These are phyloP conservation scores for Mallotus japonicus DNA, from an alignment of 441 rosid species.

Conservation along the genomic window DNA sequence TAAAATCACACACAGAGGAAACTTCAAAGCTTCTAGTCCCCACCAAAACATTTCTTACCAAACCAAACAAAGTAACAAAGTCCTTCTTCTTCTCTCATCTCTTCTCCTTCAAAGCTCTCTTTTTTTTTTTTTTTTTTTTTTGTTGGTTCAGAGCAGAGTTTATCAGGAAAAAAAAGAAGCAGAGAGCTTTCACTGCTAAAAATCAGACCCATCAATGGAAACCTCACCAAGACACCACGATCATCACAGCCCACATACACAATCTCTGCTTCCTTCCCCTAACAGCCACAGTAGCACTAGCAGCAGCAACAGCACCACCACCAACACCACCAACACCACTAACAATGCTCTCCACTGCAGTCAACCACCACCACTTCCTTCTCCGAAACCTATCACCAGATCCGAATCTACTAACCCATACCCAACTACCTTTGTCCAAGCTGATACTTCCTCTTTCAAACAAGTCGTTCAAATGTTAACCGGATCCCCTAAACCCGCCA, in stretches of 20 bases:
- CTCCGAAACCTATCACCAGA: slow-evolving; percentile 57
- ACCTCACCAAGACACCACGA: slow-evolving; percentile 41
- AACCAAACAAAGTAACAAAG: slow-evolving; percentile 39
- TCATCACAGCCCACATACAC: slow-evolving; percentile 23
- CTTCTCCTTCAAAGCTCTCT: neutral
- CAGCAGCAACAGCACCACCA: slow-evolving; percentile 33
- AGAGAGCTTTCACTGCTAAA: neutral
- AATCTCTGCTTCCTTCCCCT: slow-evolving; percentile 44
- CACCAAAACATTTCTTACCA: slow-evolving; percentile 66
- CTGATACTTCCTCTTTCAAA: slow-evolving; percentile 83
- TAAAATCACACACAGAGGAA: neutral
- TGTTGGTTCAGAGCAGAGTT: neutral
- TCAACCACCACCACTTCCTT: slow-evolving; percentile 28
- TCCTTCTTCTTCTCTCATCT: neutral
- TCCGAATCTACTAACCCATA: slow-evolving; percentile 73
- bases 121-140: neutral
- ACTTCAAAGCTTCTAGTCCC: slow-evolving; percentile 31
- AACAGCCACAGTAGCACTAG: slow-evolving; percentile 40
- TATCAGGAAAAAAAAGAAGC: neutral
- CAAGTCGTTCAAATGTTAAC: slow-evolving; percentile 97
- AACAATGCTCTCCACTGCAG: neutral
- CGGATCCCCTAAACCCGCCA: slow-evolving; percentile 59
- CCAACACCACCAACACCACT: slow-evolving; percentile 32
- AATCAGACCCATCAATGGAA: slow-evolving; percentile 44
- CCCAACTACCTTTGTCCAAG: slow-evolving; percentile 97